phyloP scores from a whole-genome alignment of 306 rosid species.

The Gastrolobium bilobum region DNA sequence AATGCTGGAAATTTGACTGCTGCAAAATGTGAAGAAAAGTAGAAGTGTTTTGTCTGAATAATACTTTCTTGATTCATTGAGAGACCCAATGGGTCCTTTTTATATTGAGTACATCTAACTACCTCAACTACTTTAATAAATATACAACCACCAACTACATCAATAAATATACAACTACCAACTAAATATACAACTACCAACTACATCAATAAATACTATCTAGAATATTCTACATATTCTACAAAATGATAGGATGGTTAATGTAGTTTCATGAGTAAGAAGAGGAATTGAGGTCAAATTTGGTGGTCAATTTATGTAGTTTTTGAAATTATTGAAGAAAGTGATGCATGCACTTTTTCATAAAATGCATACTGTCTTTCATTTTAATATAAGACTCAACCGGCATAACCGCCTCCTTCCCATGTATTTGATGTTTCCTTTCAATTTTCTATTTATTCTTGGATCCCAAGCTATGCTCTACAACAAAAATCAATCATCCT shows the following conservation, averaged over 20 bases:
- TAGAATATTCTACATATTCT: too few relatives aligned
- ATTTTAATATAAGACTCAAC: background rate
- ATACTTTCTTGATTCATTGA: too few relatives aligned
- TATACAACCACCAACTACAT: too few relatives aligned
- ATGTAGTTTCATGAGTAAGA: background rate
- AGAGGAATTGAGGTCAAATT: background rate
- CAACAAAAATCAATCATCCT: background rate
- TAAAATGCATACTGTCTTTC: background rate
- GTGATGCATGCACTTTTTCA: background rate
- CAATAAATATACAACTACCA: too few relatives aligned
- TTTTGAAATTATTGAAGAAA: conserved; percentile 23
- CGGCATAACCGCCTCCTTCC: background rate
- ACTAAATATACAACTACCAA: too few relatives aligned
- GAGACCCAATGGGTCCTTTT: too few relatives aligned
- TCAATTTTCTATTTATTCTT: background rate
- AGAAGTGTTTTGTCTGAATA: too few relatives aligned
- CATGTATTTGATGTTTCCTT: conserved; percentile 1
- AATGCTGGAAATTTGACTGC: conserved; percentile 41
- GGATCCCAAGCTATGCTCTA: background rate
- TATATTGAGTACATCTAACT: too few relatives aligned
- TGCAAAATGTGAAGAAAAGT: too few relatives aligned
- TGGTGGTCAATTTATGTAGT: background rate
- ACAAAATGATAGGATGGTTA: background rate
- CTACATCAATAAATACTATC: too few relatives aligned
- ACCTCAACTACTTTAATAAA: too few relatives aligned